Percentiles rank a stretch among this genome's conserved stretches.
Conservation (phyloP, 345 rosid genomes). For the Psidium guajava region DNA sequence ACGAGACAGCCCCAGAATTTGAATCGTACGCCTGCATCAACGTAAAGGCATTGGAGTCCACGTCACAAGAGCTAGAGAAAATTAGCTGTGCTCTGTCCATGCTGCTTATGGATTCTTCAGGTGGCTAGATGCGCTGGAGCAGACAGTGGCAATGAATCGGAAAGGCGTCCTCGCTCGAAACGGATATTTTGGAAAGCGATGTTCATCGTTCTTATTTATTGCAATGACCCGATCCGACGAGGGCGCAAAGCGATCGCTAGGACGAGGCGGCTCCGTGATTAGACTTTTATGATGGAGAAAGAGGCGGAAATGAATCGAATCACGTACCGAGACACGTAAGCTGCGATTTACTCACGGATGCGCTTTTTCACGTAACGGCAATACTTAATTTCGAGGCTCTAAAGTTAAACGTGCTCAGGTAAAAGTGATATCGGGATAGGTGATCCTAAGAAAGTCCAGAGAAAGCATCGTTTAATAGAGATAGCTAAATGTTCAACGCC, state of each 20-base stretch:
- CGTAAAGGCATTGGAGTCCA: neutral
- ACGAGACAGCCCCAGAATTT: neutral
- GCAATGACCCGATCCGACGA: neutral
- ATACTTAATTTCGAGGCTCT: neutral
- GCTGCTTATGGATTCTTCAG: neutral
- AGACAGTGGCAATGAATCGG: neutral
- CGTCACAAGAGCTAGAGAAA: neutral
- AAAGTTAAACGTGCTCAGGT: neutral
- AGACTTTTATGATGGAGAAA: rapidly evolving
- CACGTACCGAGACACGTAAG: rapidly evolving
- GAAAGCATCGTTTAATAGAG: neutral
- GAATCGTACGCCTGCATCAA: neutral
- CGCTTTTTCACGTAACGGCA: neutral
- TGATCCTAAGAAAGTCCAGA: neutral
- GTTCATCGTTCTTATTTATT: neutral
- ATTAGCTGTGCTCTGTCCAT: neutral
- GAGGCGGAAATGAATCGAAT: neutral
- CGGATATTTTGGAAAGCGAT: neutral
- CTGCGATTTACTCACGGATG: rapidly evolving
- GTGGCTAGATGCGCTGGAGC: neutral
- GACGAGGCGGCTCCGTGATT: neutral
- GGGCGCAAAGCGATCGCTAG: neutral
- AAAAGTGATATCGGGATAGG: neutral
- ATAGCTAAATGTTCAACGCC: neutral
- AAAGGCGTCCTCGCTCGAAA: neutral